These are phyloP conservation scores for Takashimella koratensis DNA, from an alignment of 1,284 basidiomycete species.

Conservation along the genomic window DNA sequence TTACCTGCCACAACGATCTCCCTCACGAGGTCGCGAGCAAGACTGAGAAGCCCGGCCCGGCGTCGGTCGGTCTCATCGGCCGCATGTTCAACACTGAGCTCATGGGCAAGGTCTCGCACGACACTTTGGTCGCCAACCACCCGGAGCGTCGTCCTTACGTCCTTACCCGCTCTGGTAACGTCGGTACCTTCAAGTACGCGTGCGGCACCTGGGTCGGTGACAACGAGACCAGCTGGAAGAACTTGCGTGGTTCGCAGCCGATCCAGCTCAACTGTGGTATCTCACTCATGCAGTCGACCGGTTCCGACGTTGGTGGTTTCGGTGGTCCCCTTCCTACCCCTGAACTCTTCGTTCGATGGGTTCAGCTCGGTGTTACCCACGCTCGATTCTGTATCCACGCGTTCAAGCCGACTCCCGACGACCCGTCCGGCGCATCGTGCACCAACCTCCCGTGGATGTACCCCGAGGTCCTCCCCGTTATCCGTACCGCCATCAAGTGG, in stretches of 20 bases:
- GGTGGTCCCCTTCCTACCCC: conserved; percentile 48
- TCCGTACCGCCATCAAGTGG: conserved; percentile 49
- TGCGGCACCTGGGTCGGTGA: conserved; percentile 51
- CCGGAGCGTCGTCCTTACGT: conserved; percentile 47
- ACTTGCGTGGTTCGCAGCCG: conserved; percentile 46
- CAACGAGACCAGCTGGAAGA: conserved; percentile 50
- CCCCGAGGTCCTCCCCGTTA: conserved; percentile 47
- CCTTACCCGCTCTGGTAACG: conserved; percentile 50
- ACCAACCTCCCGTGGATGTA: conserved; percentile 53
- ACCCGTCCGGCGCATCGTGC: conserved; percentile 40
- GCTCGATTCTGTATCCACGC: conserved; percentile 49
- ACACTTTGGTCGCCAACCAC: conserved; percentile 34
- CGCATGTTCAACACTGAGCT: conserved; percentile 50
- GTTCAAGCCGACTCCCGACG: conserved; percentile 50
- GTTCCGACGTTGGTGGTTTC: conserved; percentile 50
- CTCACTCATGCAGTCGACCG: conserved; percentile 43
- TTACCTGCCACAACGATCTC: conserved; percentile 29
- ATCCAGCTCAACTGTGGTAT: conserved; percentile 46
- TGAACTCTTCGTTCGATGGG: conserved; percentile 51
- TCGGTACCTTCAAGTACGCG: conserved; percentile 50
- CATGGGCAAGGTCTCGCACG: conserved; percentile 46
- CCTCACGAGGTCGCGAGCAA: conserved; percentile 19
- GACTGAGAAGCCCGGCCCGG: conserved; percentile 16
- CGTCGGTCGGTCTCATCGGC: conserved; percentile 44
- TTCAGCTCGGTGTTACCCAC: conserved; percentile 49